Evolutionary conservation across 2,329 filamentous ascomycete species (phyloP).

Genomic region (Botrytis elliptica): DNA sequence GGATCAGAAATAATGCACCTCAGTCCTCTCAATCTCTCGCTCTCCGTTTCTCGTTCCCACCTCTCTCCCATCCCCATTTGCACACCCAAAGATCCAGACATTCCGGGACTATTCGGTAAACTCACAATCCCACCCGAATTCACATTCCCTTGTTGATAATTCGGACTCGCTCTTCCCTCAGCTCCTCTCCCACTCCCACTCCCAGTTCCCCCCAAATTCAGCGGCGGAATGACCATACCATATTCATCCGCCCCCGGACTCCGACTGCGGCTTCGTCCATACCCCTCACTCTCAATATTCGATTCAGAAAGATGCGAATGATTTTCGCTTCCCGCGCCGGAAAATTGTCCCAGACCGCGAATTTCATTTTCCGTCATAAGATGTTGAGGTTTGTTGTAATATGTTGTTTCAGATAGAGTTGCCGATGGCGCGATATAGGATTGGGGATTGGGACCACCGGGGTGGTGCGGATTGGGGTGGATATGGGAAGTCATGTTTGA

Average conservation of each 20-base stretch:
- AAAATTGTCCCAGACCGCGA: not conserved
- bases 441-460: not conserved
- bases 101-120: not conserved
- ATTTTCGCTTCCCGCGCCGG: not conserved
- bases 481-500: not conserved
- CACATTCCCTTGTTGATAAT: not conserved
- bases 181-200: not conserved
- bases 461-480: not conserved
- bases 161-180: not conserved
- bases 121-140: not conserved
- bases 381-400: constrained; percentile 5
- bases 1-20: not conserved
- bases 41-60: not conserved
- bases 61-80: not conserved
- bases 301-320: constrained; percentile 3
- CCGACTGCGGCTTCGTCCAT: not conserved
- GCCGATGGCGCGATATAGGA: not conserved
- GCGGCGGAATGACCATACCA: not conserved
- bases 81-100: not conserved
- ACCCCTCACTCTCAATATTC: not conserved
- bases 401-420: constrained; percentile 1
- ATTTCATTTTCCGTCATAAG: constrained; percentile 1
- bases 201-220: not conserved
- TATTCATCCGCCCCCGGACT: constrained; percentile 3
- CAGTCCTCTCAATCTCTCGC: not conserved